A percentile compares a stretch with the other conserved stretches of the same genome.
These are phyloP conservation scores for Epichloe gansuensis DNA, from an alignment of 2,329 filamentous ascomycete species.

Conservation along the genomic window DNA sequence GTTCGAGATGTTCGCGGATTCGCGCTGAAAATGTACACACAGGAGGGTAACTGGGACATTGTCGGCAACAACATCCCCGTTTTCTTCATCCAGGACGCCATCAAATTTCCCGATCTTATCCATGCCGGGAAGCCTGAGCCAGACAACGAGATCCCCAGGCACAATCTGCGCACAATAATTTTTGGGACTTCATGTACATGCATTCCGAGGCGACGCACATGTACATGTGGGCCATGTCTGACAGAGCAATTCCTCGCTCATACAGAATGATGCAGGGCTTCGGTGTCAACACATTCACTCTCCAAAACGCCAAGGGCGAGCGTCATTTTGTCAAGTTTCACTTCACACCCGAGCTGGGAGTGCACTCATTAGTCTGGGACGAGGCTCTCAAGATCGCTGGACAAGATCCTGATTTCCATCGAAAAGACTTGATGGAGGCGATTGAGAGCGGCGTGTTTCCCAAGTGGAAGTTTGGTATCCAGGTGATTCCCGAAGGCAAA, in stretches of 20 bases:
- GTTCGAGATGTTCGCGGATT: constrained; percentile 77
- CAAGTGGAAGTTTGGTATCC: constrained; percentile 75
- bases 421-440: constrained; percentile 63
- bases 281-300: constrained; percentile 67
- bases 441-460: constrained; percentile 61
- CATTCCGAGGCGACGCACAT: constrained; percentile 64
- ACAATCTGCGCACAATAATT: constrained; percentile 61
- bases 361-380: constrained; percentile 68
- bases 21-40: constrained; percentile 53
- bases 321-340: constrained; percentile 68
- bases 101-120: constrained; percentile 61
- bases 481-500: constrained; percentile 57
- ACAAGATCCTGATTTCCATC: constrained; percentile 71
- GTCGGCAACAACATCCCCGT: constrained; percentile 8
- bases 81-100: constrained; percentile 48
- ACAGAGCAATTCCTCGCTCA: constrained; percentile 59
- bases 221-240: constrained; percentile 70
- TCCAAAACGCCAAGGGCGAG: constrained; percentile 56
- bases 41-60: constrained; percentile 26
- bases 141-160: constrained; percentile 56
- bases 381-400: constrained; percentile 64
- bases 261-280: constrained; percentile 83
- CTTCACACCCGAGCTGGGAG: constrained; percentile 61
- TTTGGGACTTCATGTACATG: constrained; percentile 58
- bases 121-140: constrained; percentile 45